Conservation (phyloP, 495 filamentous ascomycete species). For the Aspergillus avenaceus region DNA sequence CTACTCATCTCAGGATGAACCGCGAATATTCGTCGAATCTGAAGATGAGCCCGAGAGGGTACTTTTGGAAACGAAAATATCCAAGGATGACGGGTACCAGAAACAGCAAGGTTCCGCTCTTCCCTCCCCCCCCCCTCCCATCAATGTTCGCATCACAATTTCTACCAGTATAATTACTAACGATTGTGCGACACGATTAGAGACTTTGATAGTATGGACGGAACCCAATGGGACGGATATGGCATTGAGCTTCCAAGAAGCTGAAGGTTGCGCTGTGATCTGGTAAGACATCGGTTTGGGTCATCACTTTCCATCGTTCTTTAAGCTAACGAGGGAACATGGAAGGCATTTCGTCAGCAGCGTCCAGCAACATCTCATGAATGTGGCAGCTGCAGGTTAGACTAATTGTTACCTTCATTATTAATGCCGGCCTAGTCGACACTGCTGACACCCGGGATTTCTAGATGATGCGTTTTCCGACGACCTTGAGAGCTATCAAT, state of each 20-base stretch:
- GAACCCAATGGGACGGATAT: conserved; percentile 85
- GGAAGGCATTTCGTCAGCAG: conserved; percentile 85
- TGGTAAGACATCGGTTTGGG: conserved; percentile 54
- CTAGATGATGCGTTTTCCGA: conserved; percentile 88
- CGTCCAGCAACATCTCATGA: conserved; percentile 67
- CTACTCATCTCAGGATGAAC: conserved; percentile 58
- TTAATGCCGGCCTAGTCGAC: conserved; percentile 1
- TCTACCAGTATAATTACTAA: conserved; percentile 15
- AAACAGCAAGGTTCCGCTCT: conserved; percentile 83
- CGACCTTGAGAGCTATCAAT: conserved; percentile 68
- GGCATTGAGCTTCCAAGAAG: conserved; percentile 97
- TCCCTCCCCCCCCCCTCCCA: background rate
- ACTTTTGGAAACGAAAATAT: conserved; percentile 81
- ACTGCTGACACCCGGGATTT: conserved; percentile 8
- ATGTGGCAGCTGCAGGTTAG: conserved; percentile 49
- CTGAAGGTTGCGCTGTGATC: conserved; percentile 87
- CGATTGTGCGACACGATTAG: conserved; percentile 40
- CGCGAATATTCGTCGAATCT: conserved; percentile 84
- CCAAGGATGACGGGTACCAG: conserved; percentile 94
- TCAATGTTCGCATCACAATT: conserved; percentile 1
- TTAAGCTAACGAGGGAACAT: conserved; percentile 11
- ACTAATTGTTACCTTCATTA: too few species aligned
- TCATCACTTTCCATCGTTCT: background rate
- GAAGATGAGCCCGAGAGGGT: conserved; percentile 83
- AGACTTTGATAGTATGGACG: conserved; percentile 98